Base-by-base conservation (phyloP, 768 basidiomycete species). In the Naganishia friedmannii region DNA sequence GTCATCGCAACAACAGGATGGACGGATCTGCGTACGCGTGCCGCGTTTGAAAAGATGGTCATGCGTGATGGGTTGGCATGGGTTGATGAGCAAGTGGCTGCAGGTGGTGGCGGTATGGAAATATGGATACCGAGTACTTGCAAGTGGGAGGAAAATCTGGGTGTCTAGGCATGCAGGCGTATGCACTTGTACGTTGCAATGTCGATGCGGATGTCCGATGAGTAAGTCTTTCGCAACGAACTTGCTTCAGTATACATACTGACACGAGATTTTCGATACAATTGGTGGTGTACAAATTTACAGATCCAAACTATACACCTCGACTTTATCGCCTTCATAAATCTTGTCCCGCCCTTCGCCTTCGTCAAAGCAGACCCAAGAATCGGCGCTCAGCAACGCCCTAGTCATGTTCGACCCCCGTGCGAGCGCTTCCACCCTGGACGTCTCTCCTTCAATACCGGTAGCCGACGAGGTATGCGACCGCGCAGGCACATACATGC, bases 111-210 rank as follows among this genome's bases (percentile, higher is more conserved):
- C 34, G 87, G 87, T 32, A 84, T 85, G 69, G 86, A 88, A 28
- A 95, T 92, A 78, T 97, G 93, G 93, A 85, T 95, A 13, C 89
- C 90, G 0, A 91, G 90, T 15, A 89, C 89, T 2, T 90, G 95
- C 86, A 85, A 86, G 69, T 96, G 92, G 91, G 89, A 91, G 17
- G 77, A 79, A 42, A 28, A 9, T 23, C 4, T 28, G 51, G 39
- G n/a, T 15, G 17, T 26, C 6, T 19, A 42, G 48, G 48, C 45
- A 8, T 4, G 3, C 48, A 26, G n/a, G 23, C 23, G 48, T 3
- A 51, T 51, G 48, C 23, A 42, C 17, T 3, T 23, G 4, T 12
- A n/a, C 23, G 48, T 23, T 3, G 48, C 3, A 3, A 51, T 23
- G 13, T 51, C n/a, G 23, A 21, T n/a, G 48, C 13, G 23, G 21